A percentile compares a stretch with the other conserved stretches of the same genome.
phyloP scores from a whole-genome alignment of 441 rosid genomes.

The Kokia cookei region DNA sequence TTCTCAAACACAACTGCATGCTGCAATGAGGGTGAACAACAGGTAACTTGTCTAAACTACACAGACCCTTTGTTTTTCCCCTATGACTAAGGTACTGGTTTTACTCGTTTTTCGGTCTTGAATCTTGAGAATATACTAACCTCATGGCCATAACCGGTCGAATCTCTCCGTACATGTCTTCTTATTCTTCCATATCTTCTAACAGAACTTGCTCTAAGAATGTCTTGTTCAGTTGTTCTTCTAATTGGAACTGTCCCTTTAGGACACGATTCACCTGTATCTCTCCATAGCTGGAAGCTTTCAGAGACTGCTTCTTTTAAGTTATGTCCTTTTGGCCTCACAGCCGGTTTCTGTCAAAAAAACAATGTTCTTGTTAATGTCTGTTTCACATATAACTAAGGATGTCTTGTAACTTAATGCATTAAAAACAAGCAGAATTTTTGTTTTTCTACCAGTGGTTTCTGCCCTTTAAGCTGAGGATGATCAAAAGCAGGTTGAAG shows the following conservation, averaged over 20 bases:
- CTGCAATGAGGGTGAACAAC: constrained; percentile 20
- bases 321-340: constrained; percentile 34
- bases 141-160: constrained; percentile 65
- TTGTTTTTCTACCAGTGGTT: constrained; percentile 34
- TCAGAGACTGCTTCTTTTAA: constrained; percentile 16
- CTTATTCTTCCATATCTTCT: constrained; percentile 51
- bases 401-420: neutral
- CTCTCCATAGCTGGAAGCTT: constrained; percentile 49
- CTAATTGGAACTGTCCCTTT: constrained; percentile 62
- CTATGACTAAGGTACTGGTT: neutral
- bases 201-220: constrained; percentile 45
- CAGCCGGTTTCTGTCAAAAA: constrained; percentile 41
- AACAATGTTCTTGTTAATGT: neutral
- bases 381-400: neutral
- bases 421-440: neutral
- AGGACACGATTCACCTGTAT: constrained; percentile 59
- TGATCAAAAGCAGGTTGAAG: constrained; percentile 78
- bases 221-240: constrained; percentile 45
- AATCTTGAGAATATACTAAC: constrained; percentile 18
- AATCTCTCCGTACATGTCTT: constrained; percentile 53
- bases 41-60: neutral
- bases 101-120: neutral
- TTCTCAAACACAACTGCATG: constrained; percentile 66
- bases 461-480: constrained; percentile 57
- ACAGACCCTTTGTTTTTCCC: neutral